These are phyloP conservation scores for Calendula officinalis DNA, from an alignment of 129 eudicot species.

Conservation along the genomic window DNA sequence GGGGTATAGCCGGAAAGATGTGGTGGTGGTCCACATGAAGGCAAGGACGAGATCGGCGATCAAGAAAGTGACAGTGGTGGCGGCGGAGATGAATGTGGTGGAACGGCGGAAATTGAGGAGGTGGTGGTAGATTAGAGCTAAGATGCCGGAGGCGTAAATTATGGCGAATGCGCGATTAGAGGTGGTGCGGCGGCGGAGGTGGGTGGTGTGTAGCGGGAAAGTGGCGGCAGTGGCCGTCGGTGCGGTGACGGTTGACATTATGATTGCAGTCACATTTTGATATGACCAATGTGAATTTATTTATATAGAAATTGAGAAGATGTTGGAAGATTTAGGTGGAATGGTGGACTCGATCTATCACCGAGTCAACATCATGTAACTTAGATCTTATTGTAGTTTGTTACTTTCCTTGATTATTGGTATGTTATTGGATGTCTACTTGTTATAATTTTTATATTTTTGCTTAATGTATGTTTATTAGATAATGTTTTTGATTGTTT, in stretches of 20 bases:
- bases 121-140: conserved; percentile 61
- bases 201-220: conserved; percentile 29
- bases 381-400: too few species aligned
- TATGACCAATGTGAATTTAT: conserved; percentile 14
- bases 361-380: too few species aligned
- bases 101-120: conserved; percentile 30
- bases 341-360: too few species aligned
- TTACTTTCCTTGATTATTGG: too few species aligned
- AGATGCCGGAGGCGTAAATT: conserved; percentile 47
- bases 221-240: conserved; percentile 14
- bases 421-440: too few species aligned
- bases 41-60: conserved; percentile 62
- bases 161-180: conserved; percentile 59
- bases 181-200: conserved; percentile 37
- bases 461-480: too few species aligned
- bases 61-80: conserved; percentile 36
- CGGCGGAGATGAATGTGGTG: conserved; percentile 37
- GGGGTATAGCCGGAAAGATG: conserved; percentile 62
- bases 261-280: not conserved
- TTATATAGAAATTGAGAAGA: not conserved
- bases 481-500: too few species aligned
- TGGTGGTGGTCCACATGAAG: conserved; percentile 73
- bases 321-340: not conserved
- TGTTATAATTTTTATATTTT: too few species aligned
- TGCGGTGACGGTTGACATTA: conserved; percentile 18